Base-by-base conservation (phyloP, 805 yeast species). In the Yamadazyma scolyti region DNA sequence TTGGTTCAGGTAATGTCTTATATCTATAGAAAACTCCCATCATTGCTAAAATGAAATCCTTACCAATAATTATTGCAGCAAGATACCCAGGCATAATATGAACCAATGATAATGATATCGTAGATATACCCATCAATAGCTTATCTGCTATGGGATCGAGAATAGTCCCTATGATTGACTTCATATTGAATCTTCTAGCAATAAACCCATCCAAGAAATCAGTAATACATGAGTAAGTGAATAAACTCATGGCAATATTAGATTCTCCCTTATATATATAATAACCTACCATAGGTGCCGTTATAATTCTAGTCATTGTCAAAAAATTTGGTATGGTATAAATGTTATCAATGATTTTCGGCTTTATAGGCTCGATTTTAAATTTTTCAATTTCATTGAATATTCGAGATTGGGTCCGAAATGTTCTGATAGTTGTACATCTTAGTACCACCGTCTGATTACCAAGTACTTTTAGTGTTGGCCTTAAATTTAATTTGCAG, bases 101-200 rank as follows among this genome's bases (percentile, higher is more conserved):
- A 9, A 79, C 62, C 43, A 79, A 71, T 0, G 90, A 78, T 35
- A 93, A 59, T 31, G 95, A 77, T 0, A 79, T 68, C 0, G 97
- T 89, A 30, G 95, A 77, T 0, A 84, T 76, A 13, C 90, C 72
- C 96, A 93, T 88, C 27, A 93, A 66, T 10, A 83, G 65, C 53
- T 93, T 93, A 53, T 93, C 99, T 0, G 98, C 99, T 61, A 87
- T 69, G 0, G 99, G 99, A 49, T 93, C 99, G 20, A 94, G 65
- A 10, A 93, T 79, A 0, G 96, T 81, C 0, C 99, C 99, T 5
- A 88, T 73, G 1, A 84, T 80, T 1, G 96, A 79, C 47, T 77
- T 73, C 71, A 82, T 65, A 34, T 86, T 78, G 64, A 58, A 90
- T 37, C 60, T 73, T 33, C 99, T 68, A 4, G 99, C 99, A 40